Evolutionary conservation across 2,329 filamentous ascomycete genomes (phyloP).

Genomic region (Xylariaceae sp.): DNA sequence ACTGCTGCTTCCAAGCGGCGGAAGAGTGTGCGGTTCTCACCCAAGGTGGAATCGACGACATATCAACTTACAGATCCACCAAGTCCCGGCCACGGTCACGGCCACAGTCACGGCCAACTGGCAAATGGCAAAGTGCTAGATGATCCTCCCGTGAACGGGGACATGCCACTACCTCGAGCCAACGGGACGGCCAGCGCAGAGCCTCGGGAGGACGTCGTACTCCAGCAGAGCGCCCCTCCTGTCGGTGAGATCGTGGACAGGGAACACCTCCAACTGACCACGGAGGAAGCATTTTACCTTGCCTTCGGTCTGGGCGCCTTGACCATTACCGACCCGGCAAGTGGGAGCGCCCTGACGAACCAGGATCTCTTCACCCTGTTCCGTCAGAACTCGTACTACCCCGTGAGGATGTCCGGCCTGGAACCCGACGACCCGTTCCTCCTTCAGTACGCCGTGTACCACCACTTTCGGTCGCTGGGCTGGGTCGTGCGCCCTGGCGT

Average conservation of each 20-base stretch:
- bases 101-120: slow-evolving; percentile 19
- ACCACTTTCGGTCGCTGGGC: slow-evolving; percentile 90
- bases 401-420: slow-evolving; percentile 43
- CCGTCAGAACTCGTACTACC: slow-evolving; percentile 62
- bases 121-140: slow-evolving; percentile 11
- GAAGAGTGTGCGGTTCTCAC: slow-evolving; percentile 66
- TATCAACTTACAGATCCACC: slow-evolving; percentile 47
- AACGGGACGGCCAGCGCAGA: slow-evolving; percentile 1
- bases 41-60: slow-evolving; percentile 57
- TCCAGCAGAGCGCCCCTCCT: not conserved
- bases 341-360: slow-evolving; percentile 38
- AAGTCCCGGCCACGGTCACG: slow-evolving; percentile 35
- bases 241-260: slow-evolving; percentile 36
- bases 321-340: slow-evolving; percentile 46
- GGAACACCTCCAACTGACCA: slow-evolving; percentile 87
- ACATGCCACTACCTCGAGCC: slow-evolving; percentile 7
- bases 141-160: slow-evolving; percentile 8
- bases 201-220: slow-evolving; percentile 2
- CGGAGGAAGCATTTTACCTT: slow-evolving; percentile 89
- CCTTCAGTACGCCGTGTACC: slow-evolving; percentile 81
- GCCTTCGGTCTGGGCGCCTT: slow-evolving; percentile 72
- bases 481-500: slow-evolving; percentile 91
- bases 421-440: slow-evolving; percentile 78
- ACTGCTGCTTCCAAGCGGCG: slow-evolving; percentile 28
- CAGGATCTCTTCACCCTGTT: slow-evolving; percentile 58